Conservation (phyloP, 2,329 filamentous ascomycete genomes). For the Fusarium incarnatum region DNA sequence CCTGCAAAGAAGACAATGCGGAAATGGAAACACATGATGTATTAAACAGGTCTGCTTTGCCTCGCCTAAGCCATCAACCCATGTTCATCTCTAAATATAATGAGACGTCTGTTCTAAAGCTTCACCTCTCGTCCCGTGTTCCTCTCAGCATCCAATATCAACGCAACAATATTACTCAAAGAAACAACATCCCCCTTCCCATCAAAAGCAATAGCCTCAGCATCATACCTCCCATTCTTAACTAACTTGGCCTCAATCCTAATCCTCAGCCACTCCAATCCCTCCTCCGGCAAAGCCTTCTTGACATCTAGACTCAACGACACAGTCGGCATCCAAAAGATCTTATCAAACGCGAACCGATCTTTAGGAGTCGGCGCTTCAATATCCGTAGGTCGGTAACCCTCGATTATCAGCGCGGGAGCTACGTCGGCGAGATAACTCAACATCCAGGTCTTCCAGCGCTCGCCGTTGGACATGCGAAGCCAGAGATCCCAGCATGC, state of each 20-base stretch:
- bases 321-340: conserved; percentile 81
- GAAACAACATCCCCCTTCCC: conserved; percentile 47
- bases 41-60: too few relatives aligned
- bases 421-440: conserved; percentile 73
- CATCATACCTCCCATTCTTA: conserved; percentile 77
- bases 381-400: conserved; percentile 51
- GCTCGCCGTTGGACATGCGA: conserved; percentile 67
- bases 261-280: conserved; percentile 78
- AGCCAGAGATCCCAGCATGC: conserved; percentile 64
- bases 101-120: conserved; percentile 52
- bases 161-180: conserved; percentile 48
- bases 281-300: conserved; percentile 73
- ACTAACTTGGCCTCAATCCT: conserved; percentile 74
- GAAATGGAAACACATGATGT: too few relatives aligned
- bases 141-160: conserved; percentile 45
- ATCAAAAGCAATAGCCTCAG: conserved; percentile 77
- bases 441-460: conserved; percentile 72
- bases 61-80: neutral
- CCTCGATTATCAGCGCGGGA: conserved; percentile 74
- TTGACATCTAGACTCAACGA: conserved; percentile 82
- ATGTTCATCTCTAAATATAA: neutral
- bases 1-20: too few relatives aligned
- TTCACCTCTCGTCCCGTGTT: conserved; percentile 38
- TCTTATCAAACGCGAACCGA: conserved; percentile 43
- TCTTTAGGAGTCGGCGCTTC: conserved; percentile 36